Base-by-base conservation (phyloP, 768 basidiomycete genomes). In the Collybia sp. region DNA sequence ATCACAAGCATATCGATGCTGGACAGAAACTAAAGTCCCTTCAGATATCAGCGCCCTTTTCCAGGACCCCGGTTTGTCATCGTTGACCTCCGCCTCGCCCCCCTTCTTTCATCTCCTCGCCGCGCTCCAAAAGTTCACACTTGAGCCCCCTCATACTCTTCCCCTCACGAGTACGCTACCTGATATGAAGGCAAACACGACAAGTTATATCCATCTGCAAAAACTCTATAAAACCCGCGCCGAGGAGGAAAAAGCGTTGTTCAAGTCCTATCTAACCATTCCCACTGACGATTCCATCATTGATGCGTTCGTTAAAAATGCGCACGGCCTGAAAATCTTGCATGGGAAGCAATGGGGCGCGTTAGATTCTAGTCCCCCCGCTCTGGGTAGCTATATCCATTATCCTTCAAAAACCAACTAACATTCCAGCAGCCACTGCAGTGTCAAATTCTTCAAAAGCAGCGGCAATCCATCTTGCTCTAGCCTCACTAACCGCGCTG, bases 131-230 rank as follows among this genome's bases (percentile, higher is more conserved):
- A 62, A 71, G 45, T 97, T 88, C 61, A 69, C 73, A 16, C 73
- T 76, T 30, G 67, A 78, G 42, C 66, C 75, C 40, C 70, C 73
- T 5, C 68, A 83, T 43, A 78, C 80, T 0, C 77, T 96, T 2
- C 96, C 95, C 0, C 70, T 96, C n/a, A 84, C 85, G 2, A 79
- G 88, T 39, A 79, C 89, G 0, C 74, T 98, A 9, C 95, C 95
- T 0, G 95, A 99, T 66, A 97, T 99, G 91, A 94, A 94, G 60
- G 83, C 93, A 13, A 86, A 85, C 58, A 96, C 96, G 5, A 59
- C 69, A 16, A 75, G 76, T 45, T 98, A 97, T 60, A 83, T 96
- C 40, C 74, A 80, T 13, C 74, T 99, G 11, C 94, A 97, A 60
- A 82, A 74, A 35, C 60, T 98, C 47, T 99, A 94, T 70, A 90